Evolutionary conservation across 805 yeast species (phyloP), one percentile per base, ranked within the genome.

Genomic region (Metschnikowia colocasiae): DNA sequence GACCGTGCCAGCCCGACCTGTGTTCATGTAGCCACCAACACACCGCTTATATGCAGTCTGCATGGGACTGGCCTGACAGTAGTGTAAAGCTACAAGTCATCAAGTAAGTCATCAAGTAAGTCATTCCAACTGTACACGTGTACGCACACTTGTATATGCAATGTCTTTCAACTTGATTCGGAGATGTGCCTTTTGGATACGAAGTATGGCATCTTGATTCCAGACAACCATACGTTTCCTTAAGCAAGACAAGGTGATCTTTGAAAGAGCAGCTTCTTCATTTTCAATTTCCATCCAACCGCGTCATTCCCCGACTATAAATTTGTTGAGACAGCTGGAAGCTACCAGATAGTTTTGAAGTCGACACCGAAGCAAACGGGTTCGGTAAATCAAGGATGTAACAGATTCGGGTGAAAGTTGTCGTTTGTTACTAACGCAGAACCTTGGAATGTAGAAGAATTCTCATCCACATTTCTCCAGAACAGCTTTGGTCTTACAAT

Each of bases 201-300:
- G 15, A 69, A 75, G 43, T 87, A 77, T 62, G 80, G 83, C 30
- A 85, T 97, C 84, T 74, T 94, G 58, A 76, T 53, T 69, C 66
- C 68, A 86, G 48, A 74, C 89, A 48, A 58, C 96, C 95, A 2
- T 94, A 86, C 59, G 83, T 92, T 35, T 87, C 96, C 0, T 75
- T 90, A 92, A 92, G 63, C 82, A 94, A 34, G 99, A 92, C 70
- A 92, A 92, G 67, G 85, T 92, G 45, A 66, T 81, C 0, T 94
- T 82, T 68, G 98, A 92, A 67, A 80, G 97, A 56, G 88, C 85
- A 45, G 94, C 26, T 60, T 94, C 43, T 94, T 92, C 59, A 74
- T 91, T 26, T 90, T 91, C 75, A 92, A 94, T 67, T 88, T 94
- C 76, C 88, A 92, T 66, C 95, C 96, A 27, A 78, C 85, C 0